Base-by-base conservation (phyloP, 2,329 filamentous ascomycete genomes). In the Sporothrix brasiliensis region DNA sequence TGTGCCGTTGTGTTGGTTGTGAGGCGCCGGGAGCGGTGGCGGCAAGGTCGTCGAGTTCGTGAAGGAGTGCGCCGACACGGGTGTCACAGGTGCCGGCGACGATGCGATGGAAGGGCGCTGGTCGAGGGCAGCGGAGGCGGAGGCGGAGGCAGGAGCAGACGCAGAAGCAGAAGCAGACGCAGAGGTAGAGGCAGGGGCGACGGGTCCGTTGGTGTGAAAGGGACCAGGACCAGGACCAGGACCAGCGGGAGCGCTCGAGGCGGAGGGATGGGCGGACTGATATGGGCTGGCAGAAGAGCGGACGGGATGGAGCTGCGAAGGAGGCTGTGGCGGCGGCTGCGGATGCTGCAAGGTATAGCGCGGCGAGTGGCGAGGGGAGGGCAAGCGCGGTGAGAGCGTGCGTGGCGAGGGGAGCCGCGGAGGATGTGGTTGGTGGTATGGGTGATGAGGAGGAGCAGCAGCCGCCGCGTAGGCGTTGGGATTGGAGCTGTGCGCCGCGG, bases 281-380 rank as follows among this genome's bases (percentile, higher is more conserved):
- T 71, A 75, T 75, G 74, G 27, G 72, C 78, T 74, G 77, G 75
- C 11, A 67, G 71, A 50, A 16, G 68, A 2, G 19, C 39, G 44
- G 2, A 68, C 14, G 49, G 65, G 24, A 41, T 58, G 19, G 30
- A 24, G 66, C 24, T n/a, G 47, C 13, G 14, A n/a, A 19, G 52
- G 50, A n/a, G 52, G 24, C 9, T 44, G 66, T 41, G 52, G 39
- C 16, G 44, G 63, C 27, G 27, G 63, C 24, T 58, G 67, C 24
- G 60, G 67, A 6, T 49, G 24, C 39, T 68, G 67, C 53, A 50
- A 19, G 52, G 41, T 53, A 39, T 67, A 50, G 41, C 60, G 53
- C 67, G 53, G 67, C 53, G 53, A 60, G 67, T 68, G 67, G 52
- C 54, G 67, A 49, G 39, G 53, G 24, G 52, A 49, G 47, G 16